Conservation (phyloP, 352 stramenopile species). For the Globisporangium mamillatum region DNA sequence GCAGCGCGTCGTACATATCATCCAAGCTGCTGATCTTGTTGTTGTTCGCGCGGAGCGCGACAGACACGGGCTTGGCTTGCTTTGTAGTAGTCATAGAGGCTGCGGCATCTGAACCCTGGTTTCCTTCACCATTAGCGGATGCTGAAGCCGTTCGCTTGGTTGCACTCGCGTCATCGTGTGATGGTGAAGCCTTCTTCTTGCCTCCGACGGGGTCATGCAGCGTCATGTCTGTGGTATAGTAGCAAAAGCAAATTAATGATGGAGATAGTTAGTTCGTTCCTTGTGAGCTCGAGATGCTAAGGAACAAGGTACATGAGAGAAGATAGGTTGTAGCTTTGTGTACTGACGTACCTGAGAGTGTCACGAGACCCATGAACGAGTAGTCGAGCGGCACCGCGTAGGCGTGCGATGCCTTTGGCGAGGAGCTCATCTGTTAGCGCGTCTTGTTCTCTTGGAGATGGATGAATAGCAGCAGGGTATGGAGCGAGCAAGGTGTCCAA, state of each 20-base stretch:
- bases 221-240: constrained; percentile 33
- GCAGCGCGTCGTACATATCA: constrained; percentile 52
- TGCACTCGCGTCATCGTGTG: background rate
- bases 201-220: constrained; percentile 54
- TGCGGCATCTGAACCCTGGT: constrained; percentile 12
- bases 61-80: constrained; percentile 8
- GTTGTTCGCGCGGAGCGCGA: constrained; percentile 64
- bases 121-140: background rate
- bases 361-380: constrained; percentile 64
- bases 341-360: constrained; percentile 39
- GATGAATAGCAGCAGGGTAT: too few species aligned
- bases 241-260: background rate
- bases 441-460: background rate
- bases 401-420: background rate
- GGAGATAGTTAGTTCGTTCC: too few species aligned
- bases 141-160: background rate
- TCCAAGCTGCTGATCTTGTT: constrained; percentile 53
- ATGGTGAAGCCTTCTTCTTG: constrained; percentile 38
- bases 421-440: constrained; percentile 3
- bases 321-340: background rate
- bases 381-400: constrained; percentile 46
- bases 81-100: background rate
- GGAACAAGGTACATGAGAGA: too few species aligned
- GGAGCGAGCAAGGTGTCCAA: too few species aligned
- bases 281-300: too few species aligned